These are phyloP conservation scores for Cladophialophora bantiana DNA, from an alignment of 2,329 filamentous ascomycete genomes.

Conservation along the genomic window DNA sequence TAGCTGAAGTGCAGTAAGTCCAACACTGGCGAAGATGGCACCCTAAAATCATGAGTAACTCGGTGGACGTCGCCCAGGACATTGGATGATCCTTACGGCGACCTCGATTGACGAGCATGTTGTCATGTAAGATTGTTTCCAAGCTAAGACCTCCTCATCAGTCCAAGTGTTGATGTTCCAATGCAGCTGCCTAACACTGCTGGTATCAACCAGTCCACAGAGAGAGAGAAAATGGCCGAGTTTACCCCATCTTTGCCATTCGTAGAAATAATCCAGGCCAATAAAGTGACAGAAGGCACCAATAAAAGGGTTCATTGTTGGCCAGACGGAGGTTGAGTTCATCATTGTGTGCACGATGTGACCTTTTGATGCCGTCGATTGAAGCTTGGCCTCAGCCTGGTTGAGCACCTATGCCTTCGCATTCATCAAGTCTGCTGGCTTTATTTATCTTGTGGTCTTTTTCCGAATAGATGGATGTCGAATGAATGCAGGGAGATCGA, in stretches of 20 bases:
- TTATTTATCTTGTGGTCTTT: too few relatives aligned
- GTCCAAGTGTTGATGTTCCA: conserved; percentile 30
- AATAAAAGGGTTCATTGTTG: not conserved
- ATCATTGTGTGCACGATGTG: not conserved
- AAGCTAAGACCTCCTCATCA: conserved; percentile 24
- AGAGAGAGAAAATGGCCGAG: conserved; percentile 8
- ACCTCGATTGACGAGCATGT: conserved; percentile 20
- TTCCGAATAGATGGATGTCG: too few relatives aligned
- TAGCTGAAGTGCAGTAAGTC: conserved; percentile 28
- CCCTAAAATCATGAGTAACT: conserved; percentile 7
- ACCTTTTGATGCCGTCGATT: not conserved
- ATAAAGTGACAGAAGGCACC: not conserved
- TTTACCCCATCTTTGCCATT: conserved; percentile 17
- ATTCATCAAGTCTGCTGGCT: too few relatives aligned
- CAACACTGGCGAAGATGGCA: conserved; percentile 30
- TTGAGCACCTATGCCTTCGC: too few relatives aligned
- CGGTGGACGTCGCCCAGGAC: too few relatives aligned
- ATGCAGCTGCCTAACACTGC: conserved; percentile 13
- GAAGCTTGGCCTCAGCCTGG: too few relatives aligned
- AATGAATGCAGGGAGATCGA: too few relatives aligned
- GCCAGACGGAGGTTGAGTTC: not conserved
- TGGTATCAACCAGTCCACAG: conserved; percentile 19
- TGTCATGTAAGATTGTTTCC: conserved; percentile 25
- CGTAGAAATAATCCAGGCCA: conserved; percentile 2
- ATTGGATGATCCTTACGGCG: conserved; percentile 7